Base-by-base conservation (phyloP, 208 protist genomes). In the Acanthamoeba castellanii region DNA sequence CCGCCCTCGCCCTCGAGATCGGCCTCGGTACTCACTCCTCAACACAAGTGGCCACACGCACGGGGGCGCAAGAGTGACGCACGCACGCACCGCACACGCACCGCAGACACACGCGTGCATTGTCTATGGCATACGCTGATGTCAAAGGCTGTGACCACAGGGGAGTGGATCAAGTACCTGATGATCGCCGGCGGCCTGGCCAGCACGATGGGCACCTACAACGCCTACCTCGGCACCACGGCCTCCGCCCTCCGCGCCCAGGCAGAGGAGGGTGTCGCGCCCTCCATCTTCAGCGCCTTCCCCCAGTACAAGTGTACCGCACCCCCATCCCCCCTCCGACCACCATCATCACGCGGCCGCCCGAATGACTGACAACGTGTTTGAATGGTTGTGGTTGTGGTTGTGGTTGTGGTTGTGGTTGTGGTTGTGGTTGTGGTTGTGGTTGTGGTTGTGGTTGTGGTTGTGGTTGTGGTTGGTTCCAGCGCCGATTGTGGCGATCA, bases 131-230 rank as follows among this genome's bases (percentile, higher is more conserved):
- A 42, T 3, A 3, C 37, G 37, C 37, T 42, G 3, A 42, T 42
- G 37, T 16, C 52, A 42, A 42, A 42, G 37, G 37, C 37, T 42
- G 3, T 42, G 37, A 42, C 37, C 2, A 42, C 37, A 82, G 74
- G 74, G 32, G 74, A 82, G 37, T 82, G 74, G 74, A 82, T 82
- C 74, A 82, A 82, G 74, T 82, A 82, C 42, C 74, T 82, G 13
- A 82, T 82, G 74, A 27, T 82, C 32, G 74, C 74, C 5, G 74
- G 74, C 16, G 74, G 55, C 18, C 50, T 68, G 82, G 82, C 52
- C 25, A 89, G 82, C 52, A 89, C 82, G 27, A 59, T 89, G 55
- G 82, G 82, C 22, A 89, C 82, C 32, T 89, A 89, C 37, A 68
- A 68, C 30, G 82, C 82, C 50, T 89, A 89, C 52, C 82, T 89